These are phyloP conservation scores for Suaeda aralocaspica DNA, from an alignment of 148 eudicot genomes.

Conservation along the genomic window DNA sequence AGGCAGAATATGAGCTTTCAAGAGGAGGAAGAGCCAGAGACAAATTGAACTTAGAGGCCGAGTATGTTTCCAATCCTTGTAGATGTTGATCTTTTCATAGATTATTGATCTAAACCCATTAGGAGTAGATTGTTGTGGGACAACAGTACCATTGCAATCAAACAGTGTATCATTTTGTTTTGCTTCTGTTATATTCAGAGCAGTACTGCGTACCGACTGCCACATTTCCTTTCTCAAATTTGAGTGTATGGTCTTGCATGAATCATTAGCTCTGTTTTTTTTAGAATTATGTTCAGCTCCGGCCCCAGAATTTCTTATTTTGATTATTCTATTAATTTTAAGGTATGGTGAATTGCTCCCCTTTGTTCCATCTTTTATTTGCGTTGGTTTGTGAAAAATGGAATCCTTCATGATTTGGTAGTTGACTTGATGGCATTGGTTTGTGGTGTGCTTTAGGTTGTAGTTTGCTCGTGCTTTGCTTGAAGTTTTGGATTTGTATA, in stretches of 20 bases:
- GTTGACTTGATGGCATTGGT: not conserved
- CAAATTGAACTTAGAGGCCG: constrained; percentile 67
- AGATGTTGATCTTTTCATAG: constrained; percentile 10
- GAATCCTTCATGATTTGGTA: no score
- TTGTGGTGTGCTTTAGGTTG: constrained; percentile 1
- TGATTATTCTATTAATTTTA: constrained; percentile 1
- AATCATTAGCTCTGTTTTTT: no score
- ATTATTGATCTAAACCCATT: not conserved
- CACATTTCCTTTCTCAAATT: no score
- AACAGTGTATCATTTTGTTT: no score
- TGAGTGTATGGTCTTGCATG: no score
- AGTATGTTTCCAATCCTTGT: constrained; percentile 50
- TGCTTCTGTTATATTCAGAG: no score
- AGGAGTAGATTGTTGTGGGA: not conserved
- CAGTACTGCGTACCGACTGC: no score
- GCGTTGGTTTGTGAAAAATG: not conserved
- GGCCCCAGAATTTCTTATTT: not conserved
- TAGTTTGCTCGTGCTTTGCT: constrained; percentile 7
- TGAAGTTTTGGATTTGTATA: not conserved
- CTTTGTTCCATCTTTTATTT: not conserved
- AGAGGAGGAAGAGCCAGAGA: constrained; percentile 64
- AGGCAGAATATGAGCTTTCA: constrained; percentile 80
- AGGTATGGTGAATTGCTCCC: not conserved
- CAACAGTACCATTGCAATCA: no score
- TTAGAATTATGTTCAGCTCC: not conserved